Conservation (phyloP, 1,139 yeast species). For the Lodderomyces metapsilosis region DNA sequence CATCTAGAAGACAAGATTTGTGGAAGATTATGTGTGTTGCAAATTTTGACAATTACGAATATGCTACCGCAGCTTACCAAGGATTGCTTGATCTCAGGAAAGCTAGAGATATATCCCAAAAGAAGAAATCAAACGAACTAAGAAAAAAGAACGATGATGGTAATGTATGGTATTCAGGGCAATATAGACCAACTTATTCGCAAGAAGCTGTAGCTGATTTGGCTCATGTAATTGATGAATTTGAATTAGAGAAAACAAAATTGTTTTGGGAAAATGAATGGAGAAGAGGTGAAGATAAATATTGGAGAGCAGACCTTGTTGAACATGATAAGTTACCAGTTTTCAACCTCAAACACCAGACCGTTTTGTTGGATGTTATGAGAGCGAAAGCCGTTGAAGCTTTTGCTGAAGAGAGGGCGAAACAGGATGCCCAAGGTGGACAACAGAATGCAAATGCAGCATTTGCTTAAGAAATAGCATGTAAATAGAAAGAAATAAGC, state of each 20-base stretch:
- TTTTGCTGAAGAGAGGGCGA: conserved; percentile 22
- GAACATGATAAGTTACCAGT: conserved; percentile 60
- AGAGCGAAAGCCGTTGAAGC: conserved; percentile 42
- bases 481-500: background rate
- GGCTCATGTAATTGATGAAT: conserved; percentile 65
- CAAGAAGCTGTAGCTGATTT: conserved; percentile 93
- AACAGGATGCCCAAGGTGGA: background rate
- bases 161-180: conserved; percentile 81
- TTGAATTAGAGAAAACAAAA: conserved; percentile 47
- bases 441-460: background rate
- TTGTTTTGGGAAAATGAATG: conserved; percentile 82
- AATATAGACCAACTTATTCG: conserved; percentile 84
- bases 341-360: conserved; percentile 64
- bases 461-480: background rate
- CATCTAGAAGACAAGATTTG: conserved; percentile 75
- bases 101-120: conserved; percentile 61
- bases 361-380: conserved; percentile 59
- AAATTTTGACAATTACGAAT: conserved; percentile 59
- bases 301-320: conserved; percentile 60
- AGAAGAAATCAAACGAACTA: conserved; percentile 61
- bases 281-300: conserved; percentile 75
- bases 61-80: conserved; percentile 72
- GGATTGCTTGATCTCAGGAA: conserved; percentile 72
- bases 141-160: conserved; percentile 76
- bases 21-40: conserved; percentile 94